These are phyloP conservation scores for Paraphaeosphaeria sporulosa DNA, from an alignment of 2,329 filamentous ascomycete species.

Conservation along the genomic window DNA sequence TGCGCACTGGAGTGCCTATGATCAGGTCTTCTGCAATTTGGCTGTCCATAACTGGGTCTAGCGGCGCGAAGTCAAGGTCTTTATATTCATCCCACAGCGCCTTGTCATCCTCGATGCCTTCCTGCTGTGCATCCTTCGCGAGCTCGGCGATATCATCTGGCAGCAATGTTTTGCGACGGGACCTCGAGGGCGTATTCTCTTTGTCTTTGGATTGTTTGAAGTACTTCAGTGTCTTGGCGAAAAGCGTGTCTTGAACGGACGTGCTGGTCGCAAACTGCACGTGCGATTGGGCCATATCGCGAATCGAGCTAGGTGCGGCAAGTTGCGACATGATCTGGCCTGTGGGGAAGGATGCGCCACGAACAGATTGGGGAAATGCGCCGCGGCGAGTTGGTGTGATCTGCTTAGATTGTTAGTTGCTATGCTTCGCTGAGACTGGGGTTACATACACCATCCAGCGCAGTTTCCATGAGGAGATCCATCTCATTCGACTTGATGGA, in stretches of 20 bases:
- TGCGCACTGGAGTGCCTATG: slow-evolving; percentile 15
- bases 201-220: slow-evolving; percentile 26
- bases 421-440: background rate
- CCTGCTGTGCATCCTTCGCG: slow-evolving; percentile 19
- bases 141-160: slow-evolving; percentile 30
- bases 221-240: slow-evolving; percentile 27
- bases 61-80: slow-evolving; percentile 30
- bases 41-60: slow-evolving; percentile 28
- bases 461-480: background rate
- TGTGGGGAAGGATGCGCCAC: slow-evolving; percentile 6
- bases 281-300: slow-evolving; percentile 5
- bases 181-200: slow-evolving; percentile 23
- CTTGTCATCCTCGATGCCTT: background rate
- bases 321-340: background rate
- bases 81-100: slow-evolving; percentile 17
- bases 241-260: slow-evolving; percentile 21
- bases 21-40: slow-evolving; percentile 25
- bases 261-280: slow-evolving; percentile 16
- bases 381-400: background rate
- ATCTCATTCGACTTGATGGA: slow-evolving; percentile 9
- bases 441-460: background rate
- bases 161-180: slow-evolving; percentile 29
- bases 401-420: background rate
- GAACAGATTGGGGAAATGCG: background rate
- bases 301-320: background rate